These are phyloP conservation scores for Orbilia blumenaviensis DNA, from an alignment of 2,329 filamentous ascomycete species.

Conservation along the genomic window DNA sequence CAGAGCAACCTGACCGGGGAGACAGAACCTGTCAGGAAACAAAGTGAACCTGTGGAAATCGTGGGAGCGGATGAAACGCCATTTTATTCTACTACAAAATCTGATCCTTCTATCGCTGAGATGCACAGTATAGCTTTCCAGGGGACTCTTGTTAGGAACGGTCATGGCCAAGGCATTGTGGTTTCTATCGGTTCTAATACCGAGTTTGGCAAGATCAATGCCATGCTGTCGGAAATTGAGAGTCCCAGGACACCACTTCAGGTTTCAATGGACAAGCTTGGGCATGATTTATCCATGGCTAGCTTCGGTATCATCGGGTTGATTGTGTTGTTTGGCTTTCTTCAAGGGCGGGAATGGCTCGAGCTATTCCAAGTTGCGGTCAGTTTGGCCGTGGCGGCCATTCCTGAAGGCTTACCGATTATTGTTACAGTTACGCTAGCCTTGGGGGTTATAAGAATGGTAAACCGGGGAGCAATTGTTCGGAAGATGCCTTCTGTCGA, in stretches of 20 bases:
- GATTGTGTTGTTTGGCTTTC: constrained; percentile 88
- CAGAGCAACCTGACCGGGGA: constrained; percentile 97
- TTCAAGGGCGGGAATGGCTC: constrained; percentile 86
- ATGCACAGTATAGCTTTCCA: constrained; percentile 96
- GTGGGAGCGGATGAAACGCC: constrained; percentile 61
- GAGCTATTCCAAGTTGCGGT: constrained; percentile 99
- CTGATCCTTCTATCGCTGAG: constrained; percentile 75
- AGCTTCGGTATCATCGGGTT: constrained; percentile 94
- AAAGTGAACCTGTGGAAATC: constrained; percentile 64
- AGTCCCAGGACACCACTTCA: constrained; percentile 93
- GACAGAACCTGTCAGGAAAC: constrained; percentile 88
- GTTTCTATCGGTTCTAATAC: constrained; percentile 93
- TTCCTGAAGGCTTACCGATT: constrained; percentile 94
- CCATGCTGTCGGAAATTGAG: constrained; percentile 92
- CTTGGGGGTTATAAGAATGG: constrained; percentile 95
- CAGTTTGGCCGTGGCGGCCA: constrained; percentile 92
- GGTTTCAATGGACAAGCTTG: constrained; percentile 95
- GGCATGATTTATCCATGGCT: constrained; percentile 94
- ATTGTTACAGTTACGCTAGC: constrained; percentile 98
- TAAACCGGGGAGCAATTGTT: constrained; percentile 91
- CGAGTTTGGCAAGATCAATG: constrained; percentile 94
- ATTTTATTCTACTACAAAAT: constrained; percentile 65
- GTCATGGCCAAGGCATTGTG: constrained; percentile 95
- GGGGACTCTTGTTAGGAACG: constrained; percentile 94
- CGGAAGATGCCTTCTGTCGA: constrained; percentile 95